These are phyloP conservation scores for Pulveroboletus sp. DNA, from an alignment of 768 basidiomycete species.

Conservation along the genomic window DNA sequence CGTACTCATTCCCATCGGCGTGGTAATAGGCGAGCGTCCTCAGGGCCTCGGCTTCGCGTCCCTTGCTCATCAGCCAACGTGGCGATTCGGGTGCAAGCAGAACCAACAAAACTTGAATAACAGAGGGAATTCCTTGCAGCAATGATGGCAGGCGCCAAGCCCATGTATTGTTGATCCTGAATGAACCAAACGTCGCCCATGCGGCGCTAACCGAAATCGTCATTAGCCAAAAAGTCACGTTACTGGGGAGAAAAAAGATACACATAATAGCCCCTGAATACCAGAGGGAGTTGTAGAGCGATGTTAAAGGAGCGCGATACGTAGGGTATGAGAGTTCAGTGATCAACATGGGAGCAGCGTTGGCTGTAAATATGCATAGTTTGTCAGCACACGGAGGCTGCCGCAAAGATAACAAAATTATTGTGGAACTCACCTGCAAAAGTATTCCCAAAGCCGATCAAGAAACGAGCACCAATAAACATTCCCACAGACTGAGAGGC, in stretches of 20 bases:
- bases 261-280: constrained; percentile 79
- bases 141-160: constrained; percentile 79
- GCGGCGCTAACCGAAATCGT: constrained; percentile 44
- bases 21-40: constrained; percentile 76
- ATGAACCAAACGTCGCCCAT: constrained; percentile 80
- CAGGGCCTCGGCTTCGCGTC: constrained; percentile 63
- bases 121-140: constrained; percentile 65
- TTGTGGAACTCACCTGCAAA: constrained; percentile 47
- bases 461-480: constrained; percentile 78
- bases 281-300: constrained; percentile 81
- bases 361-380: constrained; percentile 32
- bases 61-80: constrained; percentile 75
- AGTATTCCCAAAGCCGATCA: constrained; percentile 72
- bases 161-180: constrained; percentile 63
- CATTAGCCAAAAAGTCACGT: not conserved
- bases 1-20: constrained; percentile 63
- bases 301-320: constrained; percentile 74
- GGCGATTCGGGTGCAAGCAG: constrained; percentile 78
- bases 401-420: not conserved
- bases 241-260: constrained; percentile 18
- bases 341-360: constrained; percentile 77
- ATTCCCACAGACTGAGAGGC: constrained; percentile 68
- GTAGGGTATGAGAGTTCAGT: constrained; percentile 80
- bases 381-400: not conserved
- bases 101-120: constrained; percentile 61